Base-by-base conservation (phyloP, 306 rosid species). In the Inga laurina region DNA sequence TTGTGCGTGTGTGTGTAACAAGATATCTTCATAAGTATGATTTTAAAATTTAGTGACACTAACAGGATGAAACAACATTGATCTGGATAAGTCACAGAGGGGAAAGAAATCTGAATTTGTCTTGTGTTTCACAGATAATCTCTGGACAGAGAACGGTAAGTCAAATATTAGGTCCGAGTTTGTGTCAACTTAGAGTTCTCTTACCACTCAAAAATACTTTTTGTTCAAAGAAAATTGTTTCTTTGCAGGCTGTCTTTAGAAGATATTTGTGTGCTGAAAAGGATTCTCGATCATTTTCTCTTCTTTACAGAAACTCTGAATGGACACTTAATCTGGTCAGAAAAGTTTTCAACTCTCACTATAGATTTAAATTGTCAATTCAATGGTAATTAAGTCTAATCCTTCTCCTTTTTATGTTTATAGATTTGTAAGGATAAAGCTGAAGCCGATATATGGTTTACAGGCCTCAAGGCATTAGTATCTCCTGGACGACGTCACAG, bases 101-200 rank as follows among this genome's bases (percentile, higher is more conserved):
- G 82, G 97, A 96, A 82, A 91, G 94, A 79, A 84, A 24, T 81
- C 79, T 96, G 90, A 93, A 90, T 3, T 81, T 96, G 84, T 86
- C 94, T 78, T 27, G 83, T 0, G 85, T 96, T 83, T 79, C 87
- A 21, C 87, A 90, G 79, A 92, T 96, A 78, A 83, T 87, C 79
- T 88, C 94, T 7, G 99, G 98, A 86, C 99, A 96, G 72, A 93
- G 99, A 96, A 96, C 98, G 21, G 99, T 96, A 85, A 91, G 99
- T 90, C 79, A 76, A 79, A 89, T 76, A 81, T 57, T 84, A 46
- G 52, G 21, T 74, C 52, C 65, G 51, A 67, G 49, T 48, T 75
- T 64, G 57, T 27, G 64, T 76, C 48, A 67, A 44, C 43, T 59
- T 76, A 16, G 49, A 70, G 41, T 79, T 34, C 19, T 49, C 34